Conservation (phyloP, 768 basidiomycete genomes). For the Erythrobasidium yunnanense region DNA sequence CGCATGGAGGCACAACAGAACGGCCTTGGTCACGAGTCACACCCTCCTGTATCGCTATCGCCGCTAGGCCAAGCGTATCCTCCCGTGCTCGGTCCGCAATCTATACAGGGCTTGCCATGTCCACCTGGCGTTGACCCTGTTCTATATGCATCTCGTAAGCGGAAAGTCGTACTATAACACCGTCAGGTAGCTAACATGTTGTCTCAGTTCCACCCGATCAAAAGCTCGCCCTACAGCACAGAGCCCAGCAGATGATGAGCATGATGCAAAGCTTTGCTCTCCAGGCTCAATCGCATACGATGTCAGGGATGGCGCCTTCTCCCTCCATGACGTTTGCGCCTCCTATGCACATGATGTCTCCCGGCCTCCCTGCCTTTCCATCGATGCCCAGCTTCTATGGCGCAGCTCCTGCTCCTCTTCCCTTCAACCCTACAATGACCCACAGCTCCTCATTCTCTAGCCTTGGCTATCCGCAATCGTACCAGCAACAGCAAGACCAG, state of each 20-base stretch:
- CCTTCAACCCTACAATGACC: neutral
- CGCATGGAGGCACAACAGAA: neutral
- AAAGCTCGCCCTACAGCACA: conserved; percentile 9
- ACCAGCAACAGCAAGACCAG: no score
- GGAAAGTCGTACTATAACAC: no score
- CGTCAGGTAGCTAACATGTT: neutral
- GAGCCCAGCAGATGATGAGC: conserved; percentile 14
- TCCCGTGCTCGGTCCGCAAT: conserved; percentile 1
- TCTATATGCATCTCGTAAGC: conserved; percentile 18
- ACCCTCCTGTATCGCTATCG: neutral
- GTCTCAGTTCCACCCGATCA: conserved; percentile 13
- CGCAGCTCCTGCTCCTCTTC: neutral
- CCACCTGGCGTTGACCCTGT: conserved; percentile 15
- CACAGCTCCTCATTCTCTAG: neutral
- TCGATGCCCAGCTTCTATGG: neutral
- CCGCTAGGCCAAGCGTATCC: neutral
- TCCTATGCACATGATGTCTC: neutral
- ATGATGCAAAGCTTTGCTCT: conserved; percentile 18
- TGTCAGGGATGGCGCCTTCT: neutral
- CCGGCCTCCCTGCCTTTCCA: neutral
- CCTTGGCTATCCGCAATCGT: no score
- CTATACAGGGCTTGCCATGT: neutral
- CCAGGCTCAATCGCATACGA: conserved; percentile 6
- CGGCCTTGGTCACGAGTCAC: neutral
- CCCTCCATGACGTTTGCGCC: neutral